These are phyloP conservation scores for Scheffersomyces cryptocercus DNA, from an alignment of 1,139 yeast genomes.

Conservation along the genomic window DNA sequence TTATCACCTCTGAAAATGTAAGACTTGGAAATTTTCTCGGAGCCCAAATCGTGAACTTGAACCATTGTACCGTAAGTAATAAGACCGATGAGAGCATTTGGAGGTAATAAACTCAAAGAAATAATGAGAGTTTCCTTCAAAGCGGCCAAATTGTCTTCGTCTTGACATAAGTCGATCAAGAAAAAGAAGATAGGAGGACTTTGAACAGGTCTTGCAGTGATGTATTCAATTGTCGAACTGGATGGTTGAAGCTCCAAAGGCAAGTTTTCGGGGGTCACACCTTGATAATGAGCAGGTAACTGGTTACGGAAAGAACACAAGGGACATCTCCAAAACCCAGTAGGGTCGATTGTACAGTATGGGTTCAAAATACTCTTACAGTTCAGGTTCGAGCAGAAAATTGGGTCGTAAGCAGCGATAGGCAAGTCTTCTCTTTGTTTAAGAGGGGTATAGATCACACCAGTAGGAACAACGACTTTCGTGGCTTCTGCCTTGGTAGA, in stretches of 20 bases:
- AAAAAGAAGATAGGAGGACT: constrained; percentile 92
- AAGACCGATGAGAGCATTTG: constrained; percentile 88
- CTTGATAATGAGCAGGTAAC: constrained; percentile 87
- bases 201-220: constrained; percentile 83
- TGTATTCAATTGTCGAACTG: constrained; percentile 89
- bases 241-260: constrained; percentile 83
- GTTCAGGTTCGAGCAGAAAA: constrained; percentile 71
- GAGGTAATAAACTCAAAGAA: constrained; percentile 83
- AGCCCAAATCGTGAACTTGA: constrained; percentile 89
- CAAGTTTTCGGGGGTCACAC: constrained; percentile 76
- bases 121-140: constrained; percentile 84
- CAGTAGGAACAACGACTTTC: constrained; percentile 92
- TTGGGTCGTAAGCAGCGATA: constrained; percentile 87
- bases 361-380: constrained; percentile 92
- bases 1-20: constrained; percentile 92
- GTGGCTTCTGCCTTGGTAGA: constrained; percentile 88
- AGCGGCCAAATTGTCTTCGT: constrained; percentile 87
- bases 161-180: constrained; percentile 93
- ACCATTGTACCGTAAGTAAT: constrained; percentile 94
- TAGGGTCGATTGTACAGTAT: constrained; percentile 79
- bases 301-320: constrained; percentile 83
- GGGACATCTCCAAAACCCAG: constrained; percentile 89
- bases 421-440: constrained; percentile 77
- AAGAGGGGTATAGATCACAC: constrained; percentile 91
- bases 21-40: constrained; percentile 73